A percentile compares a stretch with the other conserved stretches of the same genome.
These are phyloP conservation scores for Podospora tetraspora DNA, from an alignment of 495 filamentous ascomycete genomes.

Conservation along the genomic window DNA sequence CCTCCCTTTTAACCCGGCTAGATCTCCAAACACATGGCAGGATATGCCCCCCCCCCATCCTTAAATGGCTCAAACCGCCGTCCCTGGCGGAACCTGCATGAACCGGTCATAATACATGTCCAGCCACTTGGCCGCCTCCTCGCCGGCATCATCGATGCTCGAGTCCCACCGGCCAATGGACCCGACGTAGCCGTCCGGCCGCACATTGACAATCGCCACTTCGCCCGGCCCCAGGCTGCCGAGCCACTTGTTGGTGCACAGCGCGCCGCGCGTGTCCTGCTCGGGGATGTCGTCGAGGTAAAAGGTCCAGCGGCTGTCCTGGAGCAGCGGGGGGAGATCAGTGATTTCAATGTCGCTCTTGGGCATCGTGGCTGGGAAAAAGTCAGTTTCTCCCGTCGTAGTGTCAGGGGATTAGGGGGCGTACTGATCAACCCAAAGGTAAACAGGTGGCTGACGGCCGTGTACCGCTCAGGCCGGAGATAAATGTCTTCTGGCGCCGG, in stretches of 20 bases:
- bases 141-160: constrained; percentile 37
- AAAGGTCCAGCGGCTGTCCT: constrained; percentile 60
- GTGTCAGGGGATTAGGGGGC: constrained; percentile 4
- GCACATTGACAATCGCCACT: constrained; percentile 54
- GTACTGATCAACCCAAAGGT: constrained; percentile 54
- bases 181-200: constrained; percentile 66
- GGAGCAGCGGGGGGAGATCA: constrained; percentile 53
- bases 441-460: constrained; percentile 51
- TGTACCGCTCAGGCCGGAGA: constrained; percentile 56
- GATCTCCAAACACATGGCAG: neutral
- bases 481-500: constrained; percentile 53
- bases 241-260: constrained; percentile 58
- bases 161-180: constrained; percentile 50
- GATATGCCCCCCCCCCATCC: neutral
- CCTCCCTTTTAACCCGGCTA: too few relatives aligned
- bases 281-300: constrained; percentile 56
- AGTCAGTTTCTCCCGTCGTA: neutral
- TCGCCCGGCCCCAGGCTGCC: constrained; percentile 48
- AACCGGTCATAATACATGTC: constrained; percentile 56
- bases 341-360: constrained; percentile 54
- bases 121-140: constrained; percentile 49
- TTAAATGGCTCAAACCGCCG: neutral
- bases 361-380: constrained; percentile 44
- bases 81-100: constrained; percentile 35
- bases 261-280: constrained; percentile 43